A percentile compares a stretch with the other conserved stretches of the same genome.
Evolutionary conservation across 108 stramenopile genomes (phyloP).

Genomic region (Skeletonema tropicum): DNA sequence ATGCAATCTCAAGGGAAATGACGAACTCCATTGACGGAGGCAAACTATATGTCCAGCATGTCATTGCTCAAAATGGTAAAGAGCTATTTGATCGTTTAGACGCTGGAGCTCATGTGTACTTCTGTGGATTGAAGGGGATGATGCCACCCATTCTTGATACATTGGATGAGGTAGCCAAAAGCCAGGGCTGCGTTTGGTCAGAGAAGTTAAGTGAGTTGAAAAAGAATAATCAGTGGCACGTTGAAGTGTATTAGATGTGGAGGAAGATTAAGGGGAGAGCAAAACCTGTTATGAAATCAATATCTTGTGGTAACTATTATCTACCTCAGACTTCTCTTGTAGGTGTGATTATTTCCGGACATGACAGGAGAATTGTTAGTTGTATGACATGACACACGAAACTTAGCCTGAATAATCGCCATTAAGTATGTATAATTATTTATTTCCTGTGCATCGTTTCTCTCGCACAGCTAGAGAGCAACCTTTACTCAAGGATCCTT

Average conservation of each 20-base stretch:
- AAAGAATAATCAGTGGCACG: constrained; percentile 79
- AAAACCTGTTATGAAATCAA: too few species aligned
- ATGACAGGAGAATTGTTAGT: neutral
- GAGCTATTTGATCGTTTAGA: constrained; percentile 70
- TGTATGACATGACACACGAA: neutral
- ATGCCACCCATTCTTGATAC: constrained; percentile 87
- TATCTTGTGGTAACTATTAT: too few species aligned
- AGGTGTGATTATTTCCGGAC: too few species aligned
- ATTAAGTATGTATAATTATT: too few species aligned
- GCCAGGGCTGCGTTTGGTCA: constrained; percentile 64
- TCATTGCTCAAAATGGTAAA: constrained; percentile 69
- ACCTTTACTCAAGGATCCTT: neutral
- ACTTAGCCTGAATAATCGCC: too few species aligned
- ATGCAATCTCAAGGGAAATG: constrained; percentile 87
- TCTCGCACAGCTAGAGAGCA: too few species aligned
- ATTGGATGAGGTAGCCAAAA: constrained; percentile 66
- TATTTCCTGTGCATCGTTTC: too few species aligned
- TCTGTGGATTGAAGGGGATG: constrained; percentile 93
- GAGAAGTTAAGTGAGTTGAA: constrained; percentile 65
- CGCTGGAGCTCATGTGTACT: constrained; percentile 78
- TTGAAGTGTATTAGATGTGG: constrained; percentile 74
- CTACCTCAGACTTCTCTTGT: too few species aligned
- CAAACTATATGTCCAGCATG: constrained; percentile 87
- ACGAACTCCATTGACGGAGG: constrained; percentile 68
- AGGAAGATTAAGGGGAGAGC: too few species aligned